These are phyloP conservation scores for Hemileia vastatrix DNA, from an alignment of 1,284 basidiomycete species.

Conservation along the genomic window DNA sequence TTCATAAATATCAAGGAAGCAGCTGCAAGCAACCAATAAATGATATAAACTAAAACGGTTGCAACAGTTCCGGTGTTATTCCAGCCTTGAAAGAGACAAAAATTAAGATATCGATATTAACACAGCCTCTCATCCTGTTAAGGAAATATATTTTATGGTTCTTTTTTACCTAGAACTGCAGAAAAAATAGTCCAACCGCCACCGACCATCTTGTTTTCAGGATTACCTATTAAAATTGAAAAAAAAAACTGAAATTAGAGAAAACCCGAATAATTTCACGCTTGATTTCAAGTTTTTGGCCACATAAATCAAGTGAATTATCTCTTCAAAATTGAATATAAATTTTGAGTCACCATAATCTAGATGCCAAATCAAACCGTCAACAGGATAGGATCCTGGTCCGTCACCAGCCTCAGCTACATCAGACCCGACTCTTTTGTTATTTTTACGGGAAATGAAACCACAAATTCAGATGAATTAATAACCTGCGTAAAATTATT, in stretches of 20 bases:
- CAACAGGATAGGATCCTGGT: slow-evolving; percentile 68
- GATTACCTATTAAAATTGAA: slow-evolving; percentile 8
- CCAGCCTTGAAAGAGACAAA: slow-evolving; percentile 40
- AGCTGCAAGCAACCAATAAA: slow-evolving; percentile 69
- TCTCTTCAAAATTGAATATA: background rate
- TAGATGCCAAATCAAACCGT: slow-evolving; percentile 69
- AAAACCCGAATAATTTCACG: too few species aligned
- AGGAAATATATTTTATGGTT: background rate
- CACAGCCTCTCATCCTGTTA: background rate
- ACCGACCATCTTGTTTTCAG: slow-evolving; percentile 18
- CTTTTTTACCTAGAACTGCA: slow-evolving; percentile 11
- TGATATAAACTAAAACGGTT: slow-evolving; percentile 61
- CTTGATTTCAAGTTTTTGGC: background rate
- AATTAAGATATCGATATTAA: slow-evolving; percentile 28
- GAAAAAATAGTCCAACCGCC: slow-evolving; percentile 21
- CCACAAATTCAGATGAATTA: background rate
- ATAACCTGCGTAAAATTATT: background rate
- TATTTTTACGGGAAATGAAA: slow-evolving; percentile 3
- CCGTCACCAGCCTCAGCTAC: slow-evolving; percentile 71
- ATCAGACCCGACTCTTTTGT: slow-evolving; percentile 59
- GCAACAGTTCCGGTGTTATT: slow-evolving; percentile 52
- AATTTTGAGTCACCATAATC: slow-evolving; percentile 10
- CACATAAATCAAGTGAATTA: background rate
- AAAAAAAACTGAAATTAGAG: background rate
- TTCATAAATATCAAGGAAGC: slow-evolving; percentile 59